A percentile compares a stretch with the other conserved stretches of the same genome.
phyloP scores from a whole-genome alignment of 208 protist species.

The Trypanosoma conorhini region DNA sequence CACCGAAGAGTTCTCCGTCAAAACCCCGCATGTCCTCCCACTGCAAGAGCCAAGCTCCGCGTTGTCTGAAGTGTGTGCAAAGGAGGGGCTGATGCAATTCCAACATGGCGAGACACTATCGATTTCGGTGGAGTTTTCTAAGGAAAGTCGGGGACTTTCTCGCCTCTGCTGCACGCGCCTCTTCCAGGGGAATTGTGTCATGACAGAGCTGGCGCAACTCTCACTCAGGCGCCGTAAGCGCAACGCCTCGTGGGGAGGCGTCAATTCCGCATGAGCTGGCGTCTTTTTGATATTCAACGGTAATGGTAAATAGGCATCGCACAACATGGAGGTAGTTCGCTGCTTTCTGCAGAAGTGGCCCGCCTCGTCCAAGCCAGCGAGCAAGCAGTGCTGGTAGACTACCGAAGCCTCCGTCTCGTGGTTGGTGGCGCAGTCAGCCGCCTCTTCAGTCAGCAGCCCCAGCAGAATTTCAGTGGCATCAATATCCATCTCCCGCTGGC shows the following conservation, averaged over 20 bases:
- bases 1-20: background rate
- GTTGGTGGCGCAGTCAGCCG: background rate
- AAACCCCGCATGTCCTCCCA: background rate
- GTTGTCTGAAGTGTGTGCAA: background rate
- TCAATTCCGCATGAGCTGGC: background rate
- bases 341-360: background rate
- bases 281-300: constrained; percentile 1
- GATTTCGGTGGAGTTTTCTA: background rate
- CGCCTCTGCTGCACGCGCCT: background rate
- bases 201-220: background rate
- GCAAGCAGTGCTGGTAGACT: background rate
- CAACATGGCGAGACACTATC: background rate
- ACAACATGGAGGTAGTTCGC: background rate
- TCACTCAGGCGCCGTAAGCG: background rate
- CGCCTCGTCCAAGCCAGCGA: background rate
- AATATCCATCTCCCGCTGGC: background rate
- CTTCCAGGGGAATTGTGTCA: background rate
- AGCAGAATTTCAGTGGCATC: background rate
- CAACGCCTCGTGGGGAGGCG: background rate
- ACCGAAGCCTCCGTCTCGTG: background rate
- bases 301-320: background rate
- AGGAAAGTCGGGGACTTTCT: background rate
- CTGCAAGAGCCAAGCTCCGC: background rate
- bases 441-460: background rate
- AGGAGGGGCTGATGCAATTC: background rate